Evolutionary conservation across 768 basidiomycete genomes (phyloP), one percentile per base, ranked within the genome.

Genomic region (Boletellus ananiceps): DNA sequence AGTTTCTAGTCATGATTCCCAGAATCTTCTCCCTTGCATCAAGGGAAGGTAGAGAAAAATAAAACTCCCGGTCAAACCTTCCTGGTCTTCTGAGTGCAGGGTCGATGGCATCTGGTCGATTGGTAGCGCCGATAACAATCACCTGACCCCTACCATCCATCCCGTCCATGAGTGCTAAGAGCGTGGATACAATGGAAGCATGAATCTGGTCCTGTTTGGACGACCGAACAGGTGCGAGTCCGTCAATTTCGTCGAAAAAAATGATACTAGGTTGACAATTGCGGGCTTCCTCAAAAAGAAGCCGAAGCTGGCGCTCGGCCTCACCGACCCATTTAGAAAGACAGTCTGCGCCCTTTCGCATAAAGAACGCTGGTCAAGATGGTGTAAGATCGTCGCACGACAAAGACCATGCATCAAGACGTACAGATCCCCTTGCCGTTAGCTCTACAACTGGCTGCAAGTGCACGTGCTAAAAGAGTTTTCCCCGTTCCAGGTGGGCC

Each of bases 291-390:
- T 98, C 95, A 65, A 99, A 99, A 13, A 98, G 76, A 35, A 97
- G 77, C 1, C 96, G 83, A 3, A 99, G 77, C 65, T 97, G 95
- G 2, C 96, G 83, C 64, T 98, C 96, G 5, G 96, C 95, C 71
- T 99, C 96, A 45, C 96, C 96, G 12, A 99, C 96, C 95, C 95
- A 99, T 72, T 99, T 99, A 7, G 93, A 94, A 25, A 98, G 76
- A 57, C 89, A 91, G 68, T 99, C 96, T 31, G 96, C 96, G 16
- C 96, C 96, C 71, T 99, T 99, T 42, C 96, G 86, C 96, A 99
- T 98, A 77, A 95, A 99, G 75, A 99, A 99, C 2, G 96, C 93
- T 94, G 57, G 9, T 35, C 4, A 5, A n/a, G 2, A 18, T 11
- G 12, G 25, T 18, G 34, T 47, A 16, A 50, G 43, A 27, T 46